Conservation (phyloP, 805 yeast species). For the Teunomyces kruisii region DNA sequence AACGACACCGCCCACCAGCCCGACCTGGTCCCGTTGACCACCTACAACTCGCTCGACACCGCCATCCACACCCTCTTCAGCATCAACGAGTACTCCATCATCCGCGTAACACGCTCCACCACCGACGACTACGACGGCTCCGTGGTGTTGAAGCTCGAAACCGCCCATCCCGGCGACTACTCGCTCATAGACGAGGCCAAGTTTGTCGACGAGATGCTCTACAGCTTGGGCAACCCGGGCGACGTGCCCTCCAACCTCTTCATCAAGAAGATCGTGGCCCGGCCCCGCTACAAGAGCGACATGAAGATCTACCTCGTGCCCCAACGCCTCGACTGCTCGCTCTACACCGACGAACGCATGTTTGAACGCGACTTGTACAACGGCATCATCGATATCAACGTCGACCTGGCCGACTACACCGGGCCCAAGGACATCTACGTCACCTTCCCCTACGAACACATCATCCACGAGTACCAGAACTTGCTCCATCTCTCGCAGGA, state of each 20-base stretch:
- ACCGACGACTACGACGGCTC: constrained; percentile 53
- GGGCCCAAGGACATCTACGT: constrained; percentile 11
- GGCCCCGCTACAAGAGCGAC: constrained; percentile 61
- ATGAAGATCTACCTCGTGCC: constrained; percentile 64
- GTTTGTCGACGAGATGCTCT: constrained; percentile 35
- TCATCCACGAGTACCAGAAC: constrained; percentile 6
- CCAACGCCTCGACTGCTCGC: constrained; percentile 28
- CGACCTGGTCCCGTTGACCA: constrained; percentile 25
- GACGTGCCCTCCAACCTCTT: constrained; percentile 50
- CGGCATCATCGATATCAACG: constrained; percentile 43
- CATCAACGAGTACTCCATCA: constrained; percentile 40
- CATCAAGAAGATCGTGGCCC: constrained; percentile 55
- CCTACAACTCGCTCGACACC: constrained; percentile 44
- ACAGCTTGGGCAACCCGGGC: constrained; percentile 39
- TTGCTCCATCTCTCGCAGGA: constrained; percentile 5
- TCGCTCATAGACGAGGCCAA: constrained; percentile 52
- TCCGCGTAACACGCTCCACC: constrained; percentile 56
- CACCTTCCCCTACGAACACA: constrained; percentile 10
- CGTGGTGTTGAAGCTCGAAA: constrained; percentile 51
- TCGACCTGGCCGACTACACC: constrained; percentile 5
- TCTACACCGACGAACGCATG: constrained; percentile 51
- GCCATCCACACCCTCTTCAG: constrained; percentile 47
- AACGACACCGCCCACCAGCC: constrained; percentile 8
- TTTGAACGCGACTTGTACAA: constrained; percentile 51
- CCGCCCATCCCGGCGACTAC: constrained; percentile 53